A percentile compares a stretch with the other conserved stretches of the same genome.
Conservation (phyloP, 1,284 basidiomycete species). For the Bjerkandera adusta region DNA sequence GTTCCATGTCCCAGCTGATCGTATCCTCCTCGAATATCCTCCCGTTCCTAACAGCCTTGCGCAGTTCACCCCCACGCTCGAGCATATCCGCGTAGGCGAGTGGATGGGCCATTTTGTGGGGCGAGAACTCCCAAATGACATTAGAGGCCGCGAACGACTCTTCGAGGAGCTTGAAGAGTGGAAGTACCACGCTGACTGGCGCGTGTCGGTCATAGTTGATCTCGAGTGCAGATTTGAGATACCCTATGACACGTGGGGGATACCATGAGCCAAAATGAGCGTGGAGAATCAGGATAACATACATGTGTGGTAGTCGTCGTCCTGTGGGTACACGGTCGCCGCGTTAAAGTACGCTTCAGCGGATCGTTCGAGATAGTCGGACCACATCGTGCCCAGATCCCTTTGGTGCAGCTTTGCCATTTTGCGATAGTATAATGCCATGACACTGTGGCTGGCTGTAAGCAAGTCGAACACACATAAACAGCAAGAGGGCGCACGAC, state of each 20-base stretch:
- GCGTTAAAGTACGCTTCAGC: too few relatives aligned
- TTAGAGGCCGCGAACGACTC: too few relatives aligned
- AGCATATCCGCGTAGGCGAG: too few relatives aligned
- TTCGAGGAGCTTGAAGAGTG: too few relatives aligned
- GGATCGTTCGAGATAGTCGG: too few relatives aligned
- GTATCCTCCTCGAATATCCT: too few relatives aligned
- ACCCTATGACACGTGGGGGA: conserved; percentile 12
- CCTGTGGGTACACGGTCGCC: conserved; percentile 27
- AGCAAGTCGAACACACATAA: not conserved
- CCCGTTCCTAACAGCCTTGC: too few relatives aligned
- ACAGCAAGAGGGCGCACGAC: not conserved
- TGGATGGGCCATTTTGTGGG: too few relatives aligned
- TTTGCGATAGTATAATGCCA: not conserved
- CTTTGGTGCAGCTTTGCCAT: not conserved
- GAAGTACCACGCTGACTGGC: not conserved
- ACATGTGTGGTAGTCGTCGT: conserved; percentile 35
- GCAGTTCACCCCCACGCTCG: too few relatives aligned
- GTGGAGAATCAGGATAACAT: conserved; percentile 1
- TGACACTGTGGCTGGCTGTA: not conserved
- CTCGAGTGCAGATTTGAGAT: conserved; percentile 17
- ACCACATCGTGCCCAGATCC: too few relatives aligned
- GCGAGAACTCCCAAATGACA: not conserved
- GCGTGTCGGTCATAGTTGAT: not conserved
- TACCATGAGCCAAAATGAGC: not conserved
- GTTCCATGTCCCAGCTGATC: too few relatives aligned